Evolutionary conservation across 805 yeast genomes (phyloP).

Genomic region (Lipomyces lipofer): DNA sequence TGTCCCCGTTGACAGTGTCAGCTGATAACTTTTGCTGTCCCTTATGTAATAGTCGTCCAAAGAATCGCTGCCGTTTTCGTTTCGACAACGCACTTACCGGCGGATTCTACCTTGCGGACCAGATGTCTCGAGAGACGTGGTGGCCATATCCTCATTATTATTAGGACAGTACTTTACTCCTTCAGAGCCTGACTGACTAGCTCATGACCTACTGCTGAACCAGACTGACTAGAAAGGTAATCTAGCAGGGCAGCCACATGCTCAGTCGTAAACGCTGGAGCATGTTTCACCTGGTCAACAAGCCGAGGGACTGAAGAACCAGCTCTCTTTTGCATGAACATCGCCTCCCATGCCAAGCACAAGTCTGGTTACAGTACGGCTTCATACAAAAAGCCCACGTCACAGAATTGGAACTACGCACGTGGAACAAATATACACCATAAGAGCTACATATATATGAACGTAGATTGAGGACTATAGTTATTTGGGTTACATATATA

Average conservation of each 20-base stretch:
- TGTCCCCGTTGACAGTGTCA: too few relatives aligned
- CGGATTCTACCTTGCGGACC: background rate
- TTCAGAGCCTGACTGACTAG: background rate
- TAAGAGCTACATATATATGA: too few relatives aligned
- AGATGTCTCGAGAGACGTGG: background rate
- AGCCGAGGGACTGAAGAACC: background rate
- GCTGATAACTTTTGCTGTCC: too few relatives aligned
- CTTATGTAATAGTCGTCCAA: too few relatives aligned
- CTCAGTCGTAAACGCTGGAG: background rate
- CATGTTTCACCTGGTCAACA: background rate
- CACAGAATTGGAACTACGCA: too few relatives aligned
- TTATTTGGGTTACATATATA: too few relatives aligned
- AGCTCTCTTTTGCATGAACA: background rate
- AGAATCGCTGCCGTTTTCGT: constrained; percentile 1
- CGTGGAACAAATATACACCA: too few relatives aligned
- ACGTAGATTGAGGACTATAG: too few relatives aligned
- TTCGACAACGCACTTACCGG: background rate
- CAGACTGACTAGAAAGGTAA: background rate
- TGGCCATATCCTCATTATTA: background rate
- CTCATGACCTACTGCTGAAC: background rate
- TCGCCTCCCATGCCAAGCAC: too few relatives aligned
- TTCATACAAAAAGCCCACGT: too few relatives aligned
- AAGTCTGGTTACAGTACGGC: too few relatives aligned
- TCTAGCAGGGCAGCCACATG: background rate
- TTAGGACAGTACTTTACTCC: constrained; percentile 1